These are phyloP conservation scores for Collybia mongolica DNA, from an alignment of 768 basidiomycete species.

Conservation along the genomic window DNA sequence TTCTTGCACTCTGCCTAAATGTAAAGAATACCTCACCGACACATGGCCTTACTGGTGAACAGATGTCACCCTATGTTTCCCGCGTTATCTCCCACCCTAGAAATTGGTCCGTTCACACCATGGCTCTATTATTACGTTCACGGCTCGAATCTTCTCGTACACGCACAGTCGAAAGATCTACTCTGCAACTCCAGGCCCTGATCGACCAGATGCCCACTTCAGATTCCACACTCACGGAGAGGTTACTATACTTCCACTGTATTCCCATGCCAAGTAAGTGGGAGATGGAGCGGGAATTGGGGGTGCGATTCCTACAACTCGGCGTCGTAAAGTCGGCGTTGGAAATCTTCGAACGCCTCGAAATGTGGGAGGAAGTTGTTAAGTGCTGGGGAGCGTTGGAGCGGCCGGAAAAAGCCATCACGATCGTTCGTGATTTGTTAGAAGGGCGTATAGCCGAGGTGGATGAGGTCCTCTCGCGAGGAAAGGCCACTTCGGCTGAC, in stretches of 20 bases:
- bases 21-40: constrained; percentile 85
- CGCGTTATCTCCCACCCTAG: constrained; percentile 86
- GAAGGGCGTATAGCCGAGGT: constrained; percentile 84
- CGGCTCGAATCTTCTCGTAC: constrained; percentile 86
- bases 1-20: constrained; percentile 88
- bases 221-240: constrained; percentile 71
- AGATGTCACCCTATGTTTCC: constrained; percentile 89
- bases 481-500: constrained; percentile 45
- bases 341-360: constrained; percentile 90
- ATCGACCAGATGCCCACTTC: constrained; percentile 95
- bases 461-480: constrained; percentile 63
- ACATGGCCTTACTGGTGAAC: constrained; percentile 88
- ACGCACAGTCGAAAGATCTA: constrained; percentile 90
- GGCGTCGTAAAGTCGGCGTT: constrained; percentile 90
- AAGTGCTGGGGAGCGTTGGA: constrained; percentile 85
- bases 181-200: constrained; percentile 90
- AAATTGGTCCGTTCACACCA: constrained; percentile 97
- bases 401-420: constrained; percentile 70
- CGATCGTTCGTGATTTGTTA: constrained; percentile 82
- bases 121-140: constrained; percentile 91
- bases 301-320: constrained; percentile 74
- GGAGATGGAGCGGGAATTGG: constrained; percentile 93
- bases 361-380: constrained; percentile 99
- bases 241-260: constrained; percentile 77
- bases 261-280: constrained; percentile 86